Evolutionary conservation across 2,329 filamentous ascomycete species (phyloP), one percentile per base, ranked within the genome.

Genomic region (Zarea fungicola): DNA sequence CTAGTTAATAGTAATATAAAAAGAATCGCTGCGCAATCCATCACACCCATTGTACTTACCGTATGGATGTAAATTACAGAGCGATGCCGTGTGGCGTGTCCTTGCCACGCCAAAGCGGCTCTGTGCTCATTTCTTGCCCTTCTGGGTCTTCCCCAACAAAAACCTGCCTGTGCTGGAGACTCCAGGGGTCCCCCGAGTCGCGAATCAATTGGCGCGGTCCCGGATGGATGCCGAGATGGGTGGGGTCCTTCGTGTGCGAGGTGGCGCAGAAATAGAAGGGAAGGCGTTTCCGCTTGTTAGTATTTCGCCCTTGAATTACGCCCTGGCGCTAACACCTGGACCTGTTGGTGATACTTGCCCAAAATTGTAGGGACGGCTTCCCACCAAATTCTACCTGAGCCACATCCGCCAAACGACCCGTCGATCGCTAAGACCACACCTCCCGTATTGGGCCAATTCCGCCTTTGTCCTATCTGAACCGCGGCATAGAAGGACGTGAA

Each of bases 161-260:
- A 44, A 35, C 23, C 16, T 36, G 9, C 19, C n/a, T n/a, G n/a
- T 13, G 18, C 26, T 14, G 35, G 32, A 25, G 44, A 37, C 22
- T 41, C 16, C 21, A 22, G 25, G n/a, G n/a, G 39, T 23, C 29
- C 29, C 23, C 13, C n/a, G 16, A 18, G 26, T n/a, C 47, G 42
- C 42, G 48, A 50, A 44, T 50, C 48, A 44, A 28, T 36, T 39
- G 41, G 40, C 48, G 39, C 40, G 32, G 34, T 44, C 35, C 48
- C 21, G 36, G 34, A n/a, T n/a, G n/a, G n/a, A 40, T 35, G 48
- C 41, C 48, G 48, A 50, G 41, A 45, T 32, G 40, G 34, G 48
- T 50, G 48, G 48, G 28, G 41, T 31, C 32, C 43, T 39, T 49
- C 47, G 47, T 49, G 47, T 49, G 47, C 37, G 39, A 23, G 29